Percentiles rank a stretch among this genome's conserved stretches.
Conservation (phyloP, 768 basidiomycete species). For the Mycena pura region DNA sequence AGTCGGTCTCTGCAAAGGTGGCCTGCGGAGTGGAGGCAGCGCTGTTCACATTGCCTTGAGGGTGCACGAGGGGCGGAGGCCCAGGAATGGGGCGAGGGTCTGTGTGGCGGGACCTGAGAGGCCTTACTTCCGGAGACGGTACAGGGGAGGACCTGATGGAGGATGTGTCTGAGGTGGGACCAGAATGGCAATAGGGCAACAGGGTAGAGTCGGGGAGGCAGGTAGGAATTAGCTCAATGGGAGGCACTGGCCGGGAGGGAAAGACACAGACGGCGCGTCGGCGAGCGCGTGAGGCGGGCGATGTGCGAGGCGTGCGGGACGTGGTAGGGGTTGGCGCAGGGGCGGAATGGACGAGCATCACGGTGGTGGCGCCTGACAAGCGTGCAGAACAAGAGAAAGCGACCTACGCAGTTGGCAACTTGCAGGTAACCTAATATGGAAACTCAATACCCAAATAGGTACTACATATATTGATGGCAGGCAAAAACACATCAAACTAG, state of each 20-base stretch:
- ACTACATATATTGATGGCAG: background rate
- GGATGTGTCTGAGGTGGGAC: background rate
- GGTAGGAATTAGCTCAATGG: background rate
- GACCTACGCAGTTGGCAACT: background rate
- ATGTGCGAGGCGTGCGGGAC: slow-evolving; percentile 12
- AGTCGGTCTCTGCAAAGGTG: slow-evolving; percentile 39
- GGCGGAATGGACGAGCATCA: background rate
- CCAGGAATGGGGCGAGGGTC: slow-evolving; percentile 33
- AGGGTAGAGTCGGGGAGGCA: slow-evolving; percentile 22
- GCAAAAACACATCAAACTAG: slow-evolving; percentile 36
- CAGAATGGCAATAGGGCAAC: slow-evolving; percentile 22
- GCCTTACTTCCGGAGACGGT: slow-evolving; percentile 22
- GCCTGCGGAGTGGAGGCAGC: slow-evolving; percentile 37
- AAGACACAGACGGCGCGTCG: slow-evolving; percentile 21
- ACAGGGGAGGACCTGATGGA: slow-evolving; percentile 21
- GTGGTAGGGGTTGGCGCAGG: background rate
- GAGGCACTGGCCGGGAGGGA: background rate
- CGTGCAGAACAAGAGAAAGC: too few species aligned
- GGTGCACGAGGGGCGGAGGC: slow-evolving; percentile 19
- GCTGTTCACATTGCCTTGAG: slow-evolving; percentile 25
- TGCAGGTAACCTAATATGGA: background rate
- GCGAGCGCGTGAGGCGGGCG: slow-evolving; percentile 22
- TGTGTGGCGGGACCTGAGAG: slow-evolving; percentile 38
- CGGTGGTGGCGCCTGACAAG: background rate
- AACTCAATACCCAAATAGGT: background rate